These are phyloP conservation scores for Petunia hybrid DNA, from an alignment of 305 asterid genomes.

Conservation along the genomic window DNA sequence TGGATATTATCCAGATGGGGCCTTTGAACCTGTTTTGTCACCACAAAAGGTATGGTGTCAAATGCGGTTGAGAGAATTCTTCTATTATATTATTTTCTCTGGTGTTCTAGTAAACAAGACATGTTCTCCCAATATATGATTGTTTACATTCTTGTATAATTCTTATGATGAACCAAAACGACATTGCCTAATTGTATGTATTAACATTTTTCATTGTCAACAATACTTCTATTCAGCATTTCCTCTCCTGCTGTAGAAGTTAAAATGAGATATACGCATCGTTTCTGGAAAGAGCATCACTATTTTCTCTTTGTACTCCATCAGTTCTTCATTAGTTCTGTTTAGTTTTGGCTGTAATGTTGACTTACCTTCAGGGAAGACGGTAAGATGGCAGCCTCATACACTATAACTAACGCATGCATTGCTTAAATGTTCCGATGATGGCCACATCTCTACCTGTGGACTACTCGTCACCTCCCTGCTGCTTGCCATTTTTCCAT, in stretches of 20 bases:
- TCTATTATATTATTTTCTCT: constrained; percentile 17
- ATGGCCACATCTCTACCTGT: not conserved
- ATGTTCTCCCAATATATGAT: not conserved
- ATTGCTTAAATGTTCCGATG: not conserved
- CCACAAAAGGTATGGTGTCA: constrained; percentile 66
- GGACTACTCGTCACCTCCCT: not conserved
- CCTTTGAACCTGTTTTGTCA: constrained; percentile 68
- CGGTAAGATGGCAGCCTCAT: not conserved
- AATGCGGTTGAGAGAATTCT: constrained; percentile 21
- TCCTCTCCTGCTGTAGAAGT: not conserved
- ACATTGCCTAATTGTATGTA: not conserved
- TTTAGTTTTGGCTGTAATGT: not conserved
- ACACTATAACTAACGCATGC: not conserved
- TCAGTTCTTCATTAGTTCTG: not conserved
- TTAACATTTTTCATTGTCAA: constrained; percentile 15
- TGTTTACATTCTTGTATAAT: not conserved
- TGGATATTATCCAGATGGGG: constrained; percentile 94
- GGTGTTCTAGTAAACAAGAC: not conserved
- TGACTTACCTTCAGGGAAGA: not conserved
- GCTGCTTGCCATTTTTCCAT: not conserved
- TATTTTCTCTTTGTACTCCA: not conserved
- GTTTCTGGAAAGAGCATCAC: not conserved
- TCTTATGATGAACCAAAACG: not conserved
- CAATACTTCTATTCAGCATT: not conserved
- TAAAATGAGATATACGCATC: not conserved